Evolutionary conservation across 73 alveolate genomes (phyloP), one percentile per base, ranked within the genome.

Genomic region (Uronychia binucleata): DNA sequence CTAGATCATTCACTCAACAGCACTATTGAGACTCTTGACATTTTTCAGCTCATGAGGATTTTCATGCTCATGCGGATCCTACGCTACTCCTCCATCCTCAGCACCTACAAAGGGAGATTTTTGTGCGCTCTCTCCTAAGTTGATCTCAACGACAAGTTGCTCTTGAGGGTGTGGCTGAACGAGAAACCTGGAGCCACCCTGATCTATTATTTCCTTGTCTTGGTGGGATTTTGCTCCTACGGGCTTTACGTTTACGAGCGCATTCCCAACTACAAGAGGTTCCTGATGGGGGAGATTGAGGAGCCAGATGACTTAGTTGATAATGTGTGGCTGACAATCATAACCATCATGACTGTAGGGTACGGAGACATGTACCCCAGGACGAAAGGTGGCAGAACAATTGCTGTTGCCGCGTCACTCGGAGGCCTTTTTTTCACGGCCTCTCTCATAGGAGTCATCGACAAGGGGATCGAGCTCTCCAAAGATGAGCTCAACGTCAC

Each of bases 261-360:
- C 67, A 46, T 46, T 46, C 67, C 67, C 19, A 46, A 46, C 19
- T 46, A 46, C 19, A 46, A 46, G 19, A 19, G 19, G n/a, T 46
- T 46, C 19, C 19, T 46, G 19, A 46, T 46, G 5, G 67, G 67
- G 19, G 67, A 46, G n/a, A 46, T 46, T 46, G 67, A 46, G n/a
- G 19, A 46, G n/a, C 67, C 67, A 46, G 67, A 5, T 46, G 67
- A 46, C 19, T 46, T 46, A 5, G 5, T 46, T 19, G 67, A 46
- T 19, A 46, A 46, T 46, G 5, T 75, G 27, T 75, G 81, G 81
- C 58, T 75, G 58, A 75, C 81, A 1, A 26, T 26, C 81, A 75
- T 75, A 5, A 75, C 81, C 5, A 75, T 75, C 57, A 75, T 32
- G 29, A 75, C 81, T 26, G 81, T 75, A 8, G 81, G 81, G 58